Evolutionary conservation across 1,139 yeast species (phyloP).

Genomic region (Diutina rugosa): DNA sequence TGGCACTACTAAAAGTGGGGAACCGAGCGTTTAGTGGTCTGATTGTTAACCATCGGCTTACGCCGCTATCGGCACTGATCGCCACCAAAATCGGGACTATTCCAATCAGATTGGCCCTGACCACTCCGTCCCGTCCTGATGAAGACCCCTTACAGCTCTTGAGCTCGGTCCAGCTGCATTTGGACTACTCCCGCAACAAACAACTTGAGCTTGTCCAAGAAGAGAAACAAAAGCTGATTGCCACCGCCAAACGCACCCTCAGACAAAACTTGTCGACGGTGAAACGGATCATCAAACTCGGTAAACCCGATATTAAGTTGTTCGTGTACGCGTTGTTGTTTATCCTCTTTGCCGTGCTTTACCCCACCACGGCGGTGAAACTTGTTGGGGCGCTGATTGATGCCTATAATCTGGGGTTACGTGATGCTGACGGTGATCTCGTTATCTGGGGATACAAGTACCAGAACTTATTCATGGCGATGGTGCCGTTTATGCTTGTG

Average conservation of each 20-base stretch:
- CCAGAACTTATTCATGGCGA: conserved; percentile 25
- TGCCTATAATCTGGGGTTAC: conserved; percentile 24
- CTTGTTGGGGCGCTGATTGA: conserved; percentile 36
- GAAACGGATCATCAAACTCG: conserved; percentile 23
- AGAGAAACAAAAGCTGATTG: conserved; percentile 17
- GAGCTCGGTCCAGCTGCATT: conserved; percentile 4
- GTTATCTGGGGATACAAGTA: conserved; percentile 35
- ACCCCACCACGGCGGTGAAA: conserved; percentile 33
- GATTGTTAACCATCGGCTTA: too few species aligned
- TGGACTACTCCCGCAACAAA: conserved; percentile 4
- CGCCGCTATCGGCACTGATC: neutral
- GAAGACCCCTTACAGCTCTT: neutral
- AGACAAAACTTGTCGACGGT: conserved; percentile 24
- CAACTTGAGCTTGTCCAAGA: conserved; percentile 17
- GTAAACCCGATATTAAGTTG: conserved; percentile 26
- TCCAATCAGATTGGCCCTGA: neutral
- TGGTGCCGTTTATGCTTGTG: conserved; percentile 30
- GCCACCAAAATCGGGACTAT: too few species aligned
- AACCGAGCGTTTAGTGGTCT: too few species aligned
- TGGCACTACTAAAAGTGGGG: neutral
- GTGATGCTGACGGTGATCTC: conserved; percentile 27
- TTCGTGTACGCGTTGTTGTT: conserved; percentile 29
- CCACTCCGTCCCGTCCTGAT: neutral
- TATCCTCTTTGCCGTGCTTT: conserved; percentile 32
- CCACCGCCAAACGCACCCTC: conserved; percentile 15